Base-by-base conservation (phyloP, 2,329 filamentous ascomycete genomes). In the Metarhizium rileyi region DNA sequence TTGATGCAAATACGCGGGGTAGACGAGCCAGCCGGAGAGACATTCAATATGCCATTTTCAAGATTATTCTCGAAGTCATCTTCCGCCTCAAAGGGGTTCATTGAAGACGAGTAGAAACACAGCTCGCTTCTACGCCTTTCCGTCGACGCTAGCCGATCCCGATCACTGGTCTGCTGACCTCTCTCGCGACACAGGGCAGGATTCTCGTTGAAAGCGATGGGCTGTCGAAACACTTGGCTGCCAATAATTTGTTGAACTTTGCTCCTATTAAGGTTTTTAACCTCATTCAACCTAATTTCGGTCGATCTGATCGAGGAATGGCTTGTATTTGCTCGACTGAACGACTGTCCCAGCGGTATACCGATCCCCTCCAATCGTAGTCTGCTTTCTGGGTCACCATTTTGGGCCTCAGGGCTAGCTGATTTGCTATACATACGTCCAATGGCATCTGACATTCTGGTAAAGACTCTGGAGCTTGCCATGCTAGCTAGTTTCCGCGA, bases 1-100 rank as follows among this genome's bases (percentile, higher is more conserved):
- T 42, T 27, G 18, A 42, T 46, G 47, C 52, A 57, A 52, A 59
- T 55, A 41, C 63, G 66, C 30, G 69, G 69, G 2, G 69, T 71
- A 2, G 69, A 71, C 44, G 60, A 66, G 44, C 63, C 68, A 27
- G 64, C 56, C 5, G 69, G 69, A 20, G 56, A 58, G 30, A 57
- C 61, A 26, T 55, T 61, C 54, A 71, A 60, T 50, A 71, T 60
- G 14, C 69, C 66, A 58, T 66, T 61, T 41, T 67, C 61, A 51
- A 71, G 63, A 48, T 70, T 57, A 48, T 58, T 56, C 40, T 69
- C 65, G 49, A 71, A 70, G 44, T 59, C 64, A 30, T 55, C 53
- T 55, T 72, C 70, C 5, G 61, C 53, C n/a, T 64, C 61, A 52
- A 73, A 70, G 51, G 62, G 63, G 27, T 51, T 48, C 12, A 28